Conservation (phyloP, 768 basidiomycete genomes). For the Tephrocybe sp. region DNA sequence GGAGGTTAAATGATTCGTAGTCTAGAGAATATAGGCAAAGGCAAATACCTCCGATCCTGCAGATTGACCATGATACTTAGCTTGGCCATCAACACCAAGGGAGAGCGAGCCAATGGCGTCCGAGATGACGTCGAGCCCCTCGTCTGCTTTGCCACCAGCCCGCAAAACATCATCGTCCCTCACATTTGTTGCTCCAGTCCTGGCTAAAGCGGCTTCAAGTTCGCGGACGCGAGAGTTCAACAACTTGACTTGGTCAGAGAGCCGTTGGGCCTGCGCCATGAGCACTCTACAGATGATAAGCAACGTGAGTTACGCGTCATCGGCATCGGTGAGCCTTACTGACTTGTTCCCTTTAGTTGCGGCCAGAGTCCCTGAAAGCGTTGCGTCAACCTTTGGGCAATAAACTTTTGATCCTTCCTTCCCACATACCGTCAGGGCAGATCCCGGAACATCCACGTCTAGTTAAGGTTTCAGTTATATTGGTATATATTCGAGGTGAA, state of each 20-base stretch:
- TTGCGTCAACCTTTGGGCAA: constrained; percentile 1
- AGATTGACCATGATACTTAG: constrained; percentile 48
- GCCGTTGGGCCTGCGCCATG: constrained; percentile 45
- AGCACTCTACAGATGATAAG: constrained; percentile 35
- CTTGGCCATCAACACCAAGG: constrained; percentile 45
- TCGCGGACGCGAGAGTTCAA: constrained; percentile 41
- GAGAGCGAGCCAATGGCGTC: constrained; percentile 46
- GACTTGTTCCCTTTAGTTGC: constrained; percentile 60
- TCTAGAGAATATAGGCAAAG: not conserved
- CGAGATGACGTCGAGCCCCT: constrained; percentile 28
- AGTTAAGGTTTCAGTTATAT: not conserved
- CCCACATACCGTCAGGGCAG: constrained; percentile 44
- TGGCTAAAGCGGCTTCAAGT: constrained; percentile 39
- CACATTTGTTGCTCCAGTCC: constrained; percentile 11
- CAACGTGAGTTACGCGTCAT: not conserved
- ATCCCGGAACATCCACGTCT: constrained; percentile 51
- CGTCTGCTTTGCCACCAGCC: constrained; percentile 15
- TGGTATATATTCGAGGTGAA: not conserved
- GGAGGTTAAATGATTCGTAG: not conserved
- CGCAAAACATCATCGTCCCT: not conserved
- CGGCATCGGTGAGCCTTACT: constrained; percentile 3
- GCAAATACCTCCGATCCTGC: constrained; percentile 44
- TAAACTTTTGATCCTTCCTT: not conserved
- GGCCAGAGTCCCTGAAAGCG: constrained; percentile 37
- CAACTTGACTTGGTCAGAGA: constrained; percentile 44